Percentiles rank a stretch among this genome's conserved stretches.
Conservation (phyloP, 176 grass and related monocot genomes). For the Zizania latifolia region DNA sequence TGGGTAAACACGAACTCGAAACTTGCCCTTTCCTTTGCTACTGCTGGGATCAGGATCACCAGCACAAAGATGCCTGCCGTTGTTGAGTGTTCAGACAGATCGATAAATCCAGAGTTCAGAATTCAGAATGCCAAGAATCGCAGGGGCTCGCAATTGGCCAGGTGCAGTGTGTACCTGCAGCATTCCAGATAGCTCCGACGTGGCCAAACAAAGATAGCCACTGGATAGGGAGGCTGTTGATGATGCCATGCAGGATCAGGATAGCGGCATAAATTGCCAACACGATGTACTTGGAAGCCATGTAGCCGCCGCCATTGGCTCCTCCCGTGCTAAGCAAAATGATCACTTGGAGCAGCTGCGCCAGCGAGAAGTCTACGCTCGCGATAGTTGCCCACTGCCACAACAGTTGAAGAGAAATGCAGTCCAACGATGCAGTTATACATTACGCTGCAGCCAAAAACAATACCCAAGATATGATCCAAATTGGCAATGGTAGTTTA, state of each 20-base stretch:
- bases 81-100: neutral
- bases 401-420: neutral
- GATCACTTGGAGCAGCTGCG: slow-evolving; percentile 75
- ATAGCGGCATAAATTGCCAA: slow-evolving; percentile 46
- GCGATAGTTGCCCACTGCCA: slow-evolving; percentile 59
- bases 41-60: slow-evolving; percentile 42
- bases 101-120: neutral
- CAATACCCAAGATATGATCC: neutral
- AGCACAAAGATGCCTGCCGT: slow-evolving; percentile 44
- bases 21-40: slow-evolving; percentile 42
- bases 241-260: slow-evolving; percentile 53
- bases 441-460: neutral
- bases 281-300: slow-evolving; percentile 64
- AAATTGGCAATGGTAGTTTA: neutral
- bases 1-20: slow-evolving; percentile 55
- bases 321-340: slow-evolving; percentile 64
- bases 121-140: neutral
- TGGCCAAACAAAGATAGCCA: slow-evolving; percentile 52
- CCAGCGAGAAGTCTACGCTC: slow-evolving; percentile 60
- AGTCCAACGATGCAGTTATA: too few species aligned
- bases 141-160: neutral
- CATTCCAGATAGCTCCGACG: slow-evolving; percentile 59
- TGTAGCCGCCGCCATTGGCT: slow-evolving; percentile 54
- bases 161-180: slow-evolving; percentile 9
- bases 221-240: slow-evolving; percentile 63